Conservation (phyloP, 208 protist genomes). For the Polymyxa betae region DNA sequence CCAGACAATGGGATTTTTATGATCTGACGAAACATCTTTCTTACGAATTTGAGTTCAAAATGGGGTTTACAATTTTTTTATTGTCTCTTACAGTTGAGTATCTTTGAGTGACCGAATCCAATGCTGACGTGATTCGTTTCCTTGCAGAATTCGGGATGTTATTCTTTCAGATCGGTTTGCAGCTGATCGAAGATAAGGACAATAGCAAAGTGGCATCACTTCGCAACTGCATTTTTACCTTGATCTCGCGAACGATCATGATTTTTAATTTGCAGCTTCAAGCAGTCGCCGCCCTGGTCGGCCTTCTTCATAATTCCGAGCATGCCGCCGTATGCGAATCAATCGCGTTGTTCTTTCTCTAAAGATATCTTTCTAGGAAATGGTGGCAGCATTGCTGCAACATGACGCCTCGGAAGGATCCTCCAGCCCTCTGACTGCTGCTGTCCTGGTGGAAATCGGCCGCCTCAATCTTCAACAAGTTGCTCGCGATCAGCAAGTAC, state of each 20-base stretch:
- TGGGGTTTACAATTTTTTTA: too few relatives aligned
- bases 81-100: too few relatives aligned
- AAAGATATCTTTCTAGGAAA: neutral
- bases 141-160: neutral
- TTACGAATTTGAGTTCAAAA: too few relatives aligned
- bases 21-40: too few relatives aligned
- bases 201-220: neutral
- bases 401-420: neutral
- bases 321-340: constrained; percentile 6
- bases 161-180: neutral
- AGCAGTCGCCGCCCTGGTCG: neutral
- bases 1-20: too few relatives aligned
- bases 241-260: neutral
- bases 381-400: neutral
- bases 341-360: neutral
- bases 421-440: neutral
- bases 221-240: neutral
- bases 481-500: constrained; percentile 4
- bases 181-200: constrained; percentile 50
- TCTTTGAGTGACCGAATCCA: too few relatives aligned
- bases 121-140: too few relatives aligned
- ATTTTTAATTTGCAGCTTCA: neutral
- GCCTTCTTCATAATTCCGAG: neutral
- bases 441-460: neutral
- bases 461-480: neutral